phyloP scores from a whole-genome alignment of 441 rosid species.

The Metrosideros polymorpha region DNA sequence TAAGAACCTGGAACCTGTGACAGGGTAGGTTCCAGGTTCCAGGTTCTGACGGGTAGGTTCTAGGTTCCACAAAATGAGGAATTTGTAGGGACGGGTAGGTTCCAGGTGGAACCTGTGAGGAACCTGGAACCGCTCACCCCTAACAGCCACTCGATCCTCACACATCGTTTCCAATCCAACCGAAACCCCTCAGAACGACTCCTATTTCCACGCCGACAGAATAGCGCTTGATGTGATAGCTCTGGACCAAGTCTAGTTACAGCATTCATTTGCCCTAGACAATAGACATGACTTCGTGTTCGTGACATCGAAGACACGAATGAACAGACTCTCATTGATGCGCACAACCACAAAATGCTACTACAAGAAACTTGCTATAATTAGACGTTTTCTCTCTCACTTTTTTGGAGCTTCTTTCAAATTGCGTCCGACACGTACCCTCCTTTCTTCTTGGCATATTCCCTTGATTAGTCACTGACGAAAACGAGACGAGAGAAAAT shows the following conservation, averaged over 20 bases:
- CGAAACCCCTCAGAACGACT: neutral
- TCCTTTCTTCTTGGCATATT: neutral
- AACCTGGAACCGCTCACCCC: too few species aligned
- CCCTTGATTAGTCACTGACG: neutral
- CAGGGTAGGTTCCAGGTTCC: too few species aligned
- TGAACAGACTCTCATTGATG: neutral
- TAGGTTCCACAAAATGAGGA: too few species aligned
- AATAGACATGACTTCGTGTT: neutral
- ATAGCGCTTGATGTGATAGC: neutral
- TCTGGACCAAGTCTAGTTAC: neutral
- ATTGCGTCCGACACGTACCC: neutral
- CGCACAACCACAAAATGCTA: neutral
- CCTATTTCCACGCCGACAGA: neutral
- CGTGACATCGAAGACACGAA: neutral
- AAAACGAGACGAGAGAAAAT: neutral
- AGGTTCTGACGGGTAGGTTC: too few species aligned
- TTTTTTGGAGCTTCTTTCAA: neutral
- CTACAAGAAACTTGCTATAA: neutral
- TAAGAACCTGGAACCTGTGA: too few species aligned
- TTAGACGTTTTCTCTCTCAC: neutral
- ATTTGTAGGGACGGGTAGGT: too few species aligned
- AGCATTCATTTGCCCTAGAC: neutral
- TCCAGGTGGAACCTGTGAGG: too few species aligned
- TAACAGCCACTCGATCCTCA: neutral
- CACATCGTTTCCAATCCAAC: neutral